Base-by-base conservation (phyloP, 2,329 filamentous ascomycete species). In the Colletotrichum kahawae region DNA sequence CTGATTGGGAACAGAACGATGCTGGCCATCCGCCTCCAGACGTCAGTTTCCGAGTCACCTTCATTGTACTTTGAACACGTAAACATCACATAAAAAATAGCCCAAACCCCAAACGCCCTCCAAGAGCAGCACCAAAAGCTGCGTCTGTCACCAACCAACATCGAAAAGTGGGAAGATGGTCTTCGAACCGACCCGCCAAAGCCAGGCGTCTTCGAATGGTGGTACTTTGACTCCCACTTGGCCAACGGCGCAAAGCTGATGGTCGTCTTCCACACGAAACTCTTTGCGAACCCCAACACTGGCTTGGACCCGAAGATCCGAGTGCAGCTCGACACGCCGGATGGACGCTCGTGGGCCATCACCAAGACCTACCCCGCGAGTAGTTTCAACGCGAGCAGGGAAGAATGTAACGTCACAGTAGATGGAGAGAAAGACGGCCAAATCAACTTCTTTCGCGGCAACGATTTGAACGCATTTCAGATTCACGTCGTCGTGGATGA, bases 181-280 rank as follows among this genome's bases (percentile, higher is more conserved):
- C 43, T 48, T 7, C 10, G 43, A 48, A 48, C 9, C 1, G 43
- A 21, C 43, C 43, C 43, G 10, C 10, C 43, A 48, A 48, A 48
- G 43, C 12, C 43, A 4, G 43, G 43, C 43, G 43, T 48, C 16
- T 48, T 48, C 5, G 43, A 48, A n/a, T 48, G 43, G 43, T 48
- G 43, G 43, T 48, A 48, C 18, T 48, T 48, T 48, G 43, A 48
- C 43, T 48, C 43, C 43, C 43, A 48, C 43, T n/a, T 48, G 43
- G 18, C 43, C 43, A 48, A 48, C 43, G 43, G 43, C 43, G 43
- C 43, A 48, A 48, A 48, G 18, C 3, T 21, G 43, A 48, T 48
- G 43, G 43, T 48, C 43, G 43, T 48, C 43, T 48, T 48, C 43
- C 43, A 48, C 3, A 48, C 43, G 9, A 48, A n/a, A 12, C 43